Conservation (phyloP, 352 stramenopile genomes). For the Globisporangium viniferum region DNA sequence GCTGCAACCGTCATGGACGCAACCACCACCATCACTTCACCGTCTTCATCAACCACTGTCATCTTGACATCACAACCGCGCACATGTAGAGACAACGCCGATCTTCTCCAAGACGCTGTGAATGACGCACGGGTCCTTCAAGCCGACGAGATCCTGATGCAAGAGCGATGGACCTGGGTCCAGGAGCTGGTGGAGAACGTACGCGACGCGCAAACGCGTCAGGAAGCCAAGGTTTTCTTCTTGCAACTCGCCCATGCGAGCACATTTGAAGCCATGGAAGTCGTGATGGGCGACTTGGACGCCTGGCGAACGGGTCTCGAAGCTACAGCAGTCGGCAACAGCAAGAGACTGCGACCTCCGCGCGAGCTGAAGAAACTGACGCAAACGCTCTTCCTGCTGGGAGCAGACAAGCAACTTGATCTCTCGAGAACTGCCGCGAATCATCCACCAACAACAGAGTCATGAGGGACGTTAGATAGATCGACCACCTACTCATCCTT, state of each 20-base stretch:
- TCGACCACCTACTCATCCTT: neutral
- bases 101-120: neutral
- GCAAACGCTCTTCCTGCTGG: conserved; percentile 12
- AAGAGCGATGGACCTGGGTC: conserved; percentile 11
- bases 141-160: conserved; percentile 6
- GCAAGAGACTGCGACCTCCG: neutral
- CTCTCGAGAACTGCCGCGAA: neutral
- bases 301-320: conserved; percentile 1
- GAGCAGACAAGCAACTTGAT: conserved; percentile 13
- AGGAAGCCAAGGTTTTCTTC: conserved; percentile 5
- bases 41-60: neutral
- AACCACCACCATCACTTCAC: neutral
- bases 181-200: conserved; percentile 4
- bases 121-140: neutral
- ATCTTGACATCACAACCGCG: neutral
- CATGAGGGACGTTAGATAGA: neutral
- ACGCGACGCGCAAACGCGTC: neutral
- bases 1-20: neutral
- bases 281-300: conserved; percentile 1
- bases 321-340: neutral
- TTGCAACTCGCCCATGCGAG: neutral
- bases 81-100: neutral
- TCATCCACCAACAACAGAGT: neutral
- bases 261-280: conserved; percentile 2
- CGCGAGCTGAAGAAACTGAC: neutral